Percentiles rank a stretch among this genome's conserved stretches.
These are phyloP conservation scores for Epichloe hybrida DNA, from an alignment of 2,329 filamentous ascomycete species.

Conservation along the genomic window DNA sequence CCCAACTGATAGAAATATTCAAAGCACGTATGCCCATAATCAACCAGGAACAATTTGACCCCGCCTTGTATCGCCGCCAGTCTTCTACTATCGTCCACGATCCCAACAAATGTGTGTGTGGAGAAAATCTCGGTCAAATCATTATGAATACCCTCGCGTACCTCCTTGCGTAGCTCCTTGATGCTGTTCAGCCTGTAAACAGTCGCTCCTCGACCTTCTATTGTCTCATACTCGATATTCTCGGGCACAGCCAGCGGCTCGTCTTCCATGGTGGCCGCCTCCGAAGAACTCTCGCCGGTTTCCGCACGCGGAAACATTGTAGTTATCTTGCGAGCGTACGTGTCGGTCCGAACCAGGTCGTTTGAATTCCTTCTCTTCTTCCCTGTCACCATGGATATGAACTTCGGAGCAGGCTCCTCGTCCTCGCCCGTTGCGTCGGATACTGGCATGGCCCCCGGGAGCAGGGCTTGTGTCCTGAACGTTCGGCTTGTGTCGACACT, in stretches of 20 bases:
- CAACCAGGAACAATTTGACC: conserved; percentile 80
- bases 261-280: conserved; percentile 9
- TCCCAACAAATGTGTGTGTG: conserved; percentile 80
- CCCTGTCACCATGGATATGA: conserved; percentile 22
- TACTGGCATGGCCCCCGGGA: conserved; percentile 49
- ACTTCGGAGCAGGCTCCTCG: conserved; percentile 18
- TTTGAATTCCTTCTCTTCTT: conserved; percentile 40
- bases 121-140: conserved; percentile 79
- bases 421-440: conserved; percentile 15
- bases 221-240: conserved; percentile 53
- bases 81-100: conserved; percentile 76
- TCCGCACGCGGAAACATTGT: conserved; percentile 67
- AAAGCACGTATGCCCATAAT: conserved; percentile 75
- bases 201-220: conserved; percentile 52
- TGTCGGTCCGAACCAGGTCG: conserved; percentile 81
- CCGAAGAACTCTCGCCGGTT: conserved; percentile 10
- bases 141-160: conserved; percentile 71
- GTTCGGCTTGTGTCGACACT: conserved; percentile 87
- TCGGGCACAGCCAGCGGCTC: conserved; percentile 28
- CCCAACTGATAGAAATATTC: conserved; percentile 96
- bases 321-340: conserved; percentile 83
- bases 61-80: conserved; percentile 89
- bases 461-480: conserved; percentile 83
- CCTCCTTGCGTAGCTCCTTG: conserved; percentile 67
- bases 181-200: conserved; percentile 69